Conservation (phyloP, 768 basidiomycete genomes). For the Mycena maculata region DNA sequence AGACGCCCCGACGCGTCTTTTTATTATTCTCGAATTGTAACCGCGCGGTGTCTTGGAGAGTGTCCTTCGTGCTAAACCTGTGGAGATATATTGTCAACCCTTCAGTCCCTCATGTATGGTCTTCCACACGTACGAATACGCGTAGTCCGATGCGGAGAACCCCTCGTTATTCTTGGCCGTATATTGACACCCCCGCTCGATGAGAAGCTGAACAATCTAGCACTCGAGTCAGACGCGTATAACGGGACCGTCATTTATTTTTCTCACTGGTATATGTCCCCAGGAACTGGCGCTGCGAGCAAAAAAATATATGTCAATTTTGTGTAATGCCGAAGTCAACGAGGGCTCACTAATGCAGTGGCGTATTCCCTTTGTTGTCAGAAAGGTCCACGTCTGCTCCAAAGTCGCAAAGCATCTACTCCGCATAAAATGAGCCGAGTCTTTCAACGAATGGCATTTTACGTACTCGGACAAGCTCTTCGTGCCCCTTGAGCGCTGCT, state of each 20-base stretch:
- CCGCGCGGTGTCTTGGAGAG: slow-evolving; percentile 84
- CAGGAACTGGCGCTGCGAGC: slow-evolving; percentile 81
- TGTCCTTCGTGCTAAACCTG: slow-evolving; percentile 81
- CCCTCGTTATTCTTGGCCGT: slow-evolving; percentile 89
- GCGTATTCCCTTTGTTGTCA: slow-evolving; percentile 92
- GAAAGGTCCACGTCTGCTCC: slow-evolving; percentile 91
- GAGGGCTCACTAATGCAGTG: slow-evolving; percentile 86
- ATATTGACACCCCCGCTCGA: slow-evolving; percentile 90
- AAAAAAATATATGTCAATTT: slow-evolving; percentile 20
- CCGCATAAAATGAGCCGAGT: slow-evolving; percentile 23
- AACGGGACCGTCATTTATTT: background rate
- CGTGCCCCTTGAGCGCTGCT: slow-evolving; percentile 89
- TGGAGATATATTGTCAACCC: slow-evolving; percentile 12
- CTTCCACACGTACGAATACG: slow-evolving; percentile 75
- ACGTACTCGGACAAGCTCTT: slow-evolving; percentile 86
- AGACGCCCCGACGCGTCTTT: slow-evolving; percentile 76
- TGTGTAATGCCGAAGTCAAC: slow-evolving; percentile 14
- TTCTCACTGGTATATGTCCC: slow-evolving; percentile 82
- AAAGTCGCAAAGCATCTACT: slow-evolving; percentile 89
- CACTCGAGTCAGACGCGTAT: slow-evolving; percentile 18
- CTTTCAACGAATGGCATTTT: slow-evolving; percentile 23
- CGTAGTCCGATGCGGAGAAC: slow-evolving; percentile 93
- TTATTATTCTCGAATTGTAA: slow-evolving; percentile 84
- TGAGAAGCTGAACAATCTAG: slow-evolving; percentile 85
- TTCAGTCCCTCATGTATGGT: background rate